Evolutionary conservation across 768 basidiomycete species (phyloP).

Genomic region (Psilocybe cubensis): DNA sequence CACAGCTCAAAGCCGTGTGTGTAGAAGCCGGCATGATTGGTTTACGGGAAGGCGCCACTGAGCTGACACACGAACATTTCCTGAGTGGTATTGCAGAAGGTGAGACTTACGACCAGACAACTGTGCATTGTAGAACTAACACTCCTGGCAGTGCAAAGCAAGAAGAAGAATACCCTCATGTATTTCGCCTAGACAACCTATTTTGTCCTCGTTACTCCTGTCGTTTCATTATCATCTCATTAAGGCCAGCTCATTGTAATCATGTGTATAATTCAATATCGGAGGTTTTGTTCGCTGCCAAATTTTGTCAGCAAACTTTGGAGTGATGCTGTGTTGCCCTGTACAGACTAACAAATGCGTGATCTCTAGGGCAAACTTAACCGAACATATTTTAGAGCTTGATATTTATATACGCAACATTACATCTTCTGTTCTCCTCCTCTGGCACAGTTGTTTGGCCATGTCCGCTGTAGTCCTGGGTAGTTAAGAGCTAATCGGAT

Average conservation of each 20-base stretch:
- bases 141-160: conserved; percentile 80
- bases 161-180: conserved; percentile 99
- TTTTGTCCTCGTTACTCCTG: conserved; percentile 3
- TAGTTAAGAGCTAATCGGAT: not conserved
- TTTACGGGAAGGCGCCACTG: conserved; percentile 87
- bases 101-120: conserved; percentile 32
- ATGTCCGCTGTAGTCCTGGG: not conserved
- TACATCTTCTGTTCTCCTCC: not conserved
- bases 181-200: conserved; percentile 73
- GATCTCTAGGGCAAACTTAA: no score
- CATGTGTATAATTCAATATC: not conserved
- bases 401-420: no score
- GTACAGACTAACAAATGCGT: no score
- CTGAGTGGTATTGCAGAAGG: conserved; percentile 90
- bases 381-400: no score
- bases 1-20: conserved; percentile 95
- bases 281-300: not conserved
- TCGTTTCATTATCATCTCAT: not conserved
- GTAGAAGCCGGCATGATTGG: conserved; percentile 99
- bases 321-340: not conserved
- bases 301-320: not conserved
- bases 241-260: not conserved
- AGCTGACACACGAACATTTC: conserved; percentile 94
- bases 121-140: conserved; percentile 22
- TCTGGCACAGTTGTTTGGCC: not conserved